phyloP scores from a whole-genome alignment of 2,329 filamentous ascomycete species.

The Plenodomus biglobosus region DNA sequence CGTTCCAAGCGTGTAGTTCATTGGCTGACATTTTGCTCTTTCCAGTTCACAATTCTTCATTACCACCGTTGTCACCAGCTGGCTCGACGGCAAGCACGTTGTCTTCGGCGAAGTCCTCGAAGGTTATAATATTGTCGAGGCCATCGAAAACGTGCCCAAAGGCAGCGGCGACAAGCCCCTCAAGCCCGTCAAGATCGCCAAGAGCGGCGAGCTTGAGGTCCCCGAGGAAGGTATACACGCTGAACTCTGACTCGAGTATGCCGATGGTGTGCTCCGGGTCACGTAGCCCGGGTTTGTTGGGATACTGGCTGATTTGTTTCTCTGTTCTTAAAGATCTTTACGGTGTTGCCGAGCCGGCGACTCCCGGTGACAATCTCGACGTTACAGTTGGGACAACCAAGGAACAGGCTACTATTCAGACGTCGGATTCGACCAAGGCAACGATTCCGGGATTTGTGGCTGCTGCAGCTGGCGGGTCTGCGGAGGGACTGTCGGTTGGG shows the following conservation, averaged over 20 bases:
- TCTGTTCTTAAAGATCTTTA: conserved; percentile 47
- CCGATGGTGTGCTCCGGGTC: not conserved
- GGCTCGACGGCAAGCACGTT: conserved; percentile 82
- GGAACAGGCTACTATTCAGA: conserved; percentile 31
- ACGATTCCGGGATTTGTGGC: conserved; percentile 21
- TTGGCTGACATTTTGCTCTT: conserved; percentile 56
- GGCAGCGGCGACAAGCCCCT: conserved; percentile 67
- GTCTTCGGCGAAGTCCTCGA: conserved; percentile 88
- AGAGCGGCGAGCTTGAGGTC: conserved; percentile 81
- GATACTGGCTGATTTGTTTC: conserved; percentile 47
- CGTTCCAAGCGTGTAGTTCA: not conserved
- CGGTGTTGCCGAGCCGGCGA: conserved; percentile 47
- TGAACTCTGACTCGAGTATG: conserved; percentile 62
- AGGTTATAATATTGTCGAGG: conserved; percentile 77
- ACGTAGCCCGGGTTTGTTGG: conserved; percentile 28
- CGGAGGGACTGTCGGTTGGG: conserved; percentile 46
- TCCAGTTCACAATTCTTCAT: conserved; percentile 79
- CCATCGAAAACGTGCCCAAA: conserved; percentile 74
- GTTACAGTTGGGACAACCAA: conserved; percentile 28
- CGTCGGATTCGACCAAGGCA: conserved; percentile 19
- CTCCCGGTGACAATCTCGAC: conserved; percentile 48
- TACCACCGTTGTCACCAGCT: conserved; percentile 77
- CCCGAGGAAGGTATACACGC: conserved; percentile 90
- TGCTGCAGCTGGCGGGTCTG: conserved; percentile 14
- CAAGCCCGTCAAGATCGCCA: conserved; percentile 71